Evolutionary conservation across 768 basidiomycete genomes (phyloP).

Genomic region (Xanthoconium stramineum): DNA sequence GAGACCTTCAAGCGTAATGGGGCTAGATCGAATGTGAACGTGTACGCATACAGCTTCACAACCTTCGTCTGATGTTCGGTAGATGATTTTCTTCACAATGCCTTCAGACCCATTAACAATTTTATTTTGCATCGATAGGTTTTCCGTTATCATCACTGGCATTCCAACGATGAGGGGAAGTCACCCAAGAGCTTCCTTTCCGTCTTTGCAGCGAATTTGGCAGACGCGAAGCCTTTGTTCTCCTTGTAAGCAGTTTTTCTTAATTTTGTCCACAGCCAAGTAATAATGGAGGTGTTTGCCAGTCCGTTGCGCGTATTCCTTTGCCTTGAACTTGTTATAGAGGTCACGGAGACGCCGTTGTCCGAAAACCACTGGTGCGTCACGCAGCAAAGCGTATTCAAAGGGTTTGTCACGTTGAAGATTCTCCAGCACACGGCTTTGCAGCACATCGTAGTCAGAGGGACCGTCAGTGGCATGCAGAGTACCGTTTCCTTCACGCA

Average conservation of each 20-base stretch:
- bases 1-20: not conserved
- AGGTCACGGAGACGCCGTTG: not conserved
- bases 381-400: not conserved
- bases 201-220: not conserved
- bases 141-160: not conserved
- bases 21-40: not conserved
- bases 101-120: not conserved
- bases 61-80: not conserved
- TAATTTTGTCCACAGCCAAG: not conserved
- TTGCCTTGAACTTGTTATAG: not conserved
- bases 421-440: not conserved
- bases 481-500: not conserved
- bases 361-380: not conserved
- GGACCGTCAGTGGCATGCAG: not conserved
- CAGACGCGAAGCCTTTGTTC: not conserved
- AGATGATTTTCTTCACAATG: not conserved
- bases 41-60: not conserved
- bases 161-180: not conserved
- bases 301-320: not conserved
- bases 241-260: not conserved
- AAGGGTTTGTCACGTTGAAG: not conserved
- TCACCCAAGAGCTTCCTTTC: not conserved
- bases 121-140: not conserved
- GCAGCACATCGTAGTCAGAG: not conserved
- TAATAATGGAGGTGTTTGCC: not conserved